phyloP scores from a whole-genome alignment of 2,329 filamentous ascomycete genomes.

The Stachybotrys chlorohalonatus region DNA sequence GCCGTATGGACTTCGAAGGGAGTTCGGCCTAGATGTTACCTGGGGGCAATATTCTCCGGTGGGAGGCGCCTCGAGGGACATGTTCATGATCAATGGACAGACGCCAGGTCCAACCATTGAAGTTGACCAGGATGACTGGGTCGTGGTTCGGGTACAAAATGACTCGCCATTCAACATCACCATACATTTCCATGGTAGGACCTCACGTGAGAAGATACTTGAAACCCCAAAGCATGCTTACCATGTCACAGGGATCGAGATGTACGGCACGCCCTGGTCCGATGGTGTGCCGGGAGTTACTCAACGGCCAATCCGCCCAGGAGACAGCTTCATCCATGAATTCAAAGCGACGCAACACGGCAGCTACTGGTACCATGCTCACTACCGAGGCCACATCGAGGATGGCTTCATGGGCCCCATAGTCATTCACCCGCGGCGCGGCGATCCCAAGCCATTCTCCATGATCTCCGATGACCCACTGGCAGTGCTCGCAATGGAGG shows the following conservation, averaged over 20 bases:
- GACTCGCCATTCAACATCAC: slow-evolving; percentile 35
- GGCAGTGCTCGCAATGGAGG: slow-evolving; percentile 31
- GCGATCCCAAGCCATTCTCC: slow-evolving; percentile 33
- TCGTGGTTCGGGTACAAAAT: slow-evolving; percentile 36
- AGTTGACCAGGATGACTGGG: slow-evolving; percentile 39
- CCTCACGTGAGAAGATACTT: background rate
- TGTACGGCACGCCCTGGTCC: slow-evolving; percentile 46
- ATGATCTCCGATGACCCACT: slow-evolving; percentile 31
- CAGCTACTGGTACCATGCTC: slow-evolving; percentile 53
- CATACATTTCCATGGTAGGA: slow-evolving; percentile 40
- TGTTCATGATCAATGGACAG: slow-evolving; percentile 48
- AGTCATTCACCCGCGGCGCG: slow-evolving; percentile 30
- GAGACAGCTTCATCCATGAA: slow-evolving; percentile 38
- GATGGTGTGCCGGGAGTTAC: slow-evolving; percentile 51
- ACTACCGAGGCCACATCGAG: slow-evolving; percentile 44
- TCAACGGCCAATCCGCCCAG: slow-evolving; percentile 41
- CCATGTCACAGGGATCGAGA: slow-evolving; percentile 31
- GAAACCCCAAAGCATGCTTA: background rate
- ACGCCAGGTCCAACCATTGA: slow-evolving; percentile 53
- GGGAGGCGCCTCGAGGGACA: slow-evolving; percentile 29
- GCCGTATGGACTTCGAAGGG: slow-evolving; percentile 3
- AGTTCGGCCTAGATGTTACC: slow-evolving; percentile 21
- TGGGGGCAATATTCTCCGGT: slow-evolving; percentile 30
- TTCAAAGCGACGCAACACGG: slow-evolving; percentile 50
- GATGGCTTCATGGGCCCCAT: slow-evolving; percentile 53